Evolutionary conservation across 2,329 filamentous ascomycete genomes (phyloP), one percentile per base, ranked within the genome.

Genomic region (Penicillium sp.): DNA sequence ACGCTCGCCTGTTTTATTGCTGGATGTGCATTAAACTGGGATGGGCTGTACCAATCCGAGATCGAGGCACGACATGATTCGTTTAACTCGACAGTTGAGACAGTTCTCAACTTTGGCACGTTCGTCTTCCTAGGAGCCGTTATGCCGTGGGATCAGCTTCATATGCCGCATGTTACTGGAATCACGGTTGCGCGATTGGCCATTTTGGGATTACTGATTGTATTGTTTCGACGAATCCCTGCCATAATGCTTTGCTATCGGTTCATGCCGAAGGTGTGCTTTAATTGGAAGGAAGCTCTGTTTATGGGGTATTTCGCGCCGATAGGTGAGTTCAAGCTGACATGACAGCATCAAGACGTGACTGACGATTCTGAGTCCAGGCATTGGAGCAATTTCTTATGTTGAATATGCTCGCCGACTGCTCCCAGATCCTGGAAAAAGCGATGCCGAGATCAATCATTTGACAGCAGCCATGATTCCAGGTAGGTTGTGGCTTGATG

Each of bases 1-100:
- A 80, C 86, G 0, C 77, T 88, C 3, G 84, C 85, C 3, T 88
- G 84, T 67, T 87, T 87, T 58, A 78, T 84, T 2, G 85, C 86
- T 0, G 86, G 86, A 6, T 83, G 80, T 65, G 79, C 80, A 12
- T 73, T 88, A 48, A 88, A 87, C 71, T 88, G 86, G 86, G 83
- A 87, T 57, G 85, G 86, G 3, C 68, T 79, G n/a, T 88, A 83
- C 64, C 81, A 86, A 2, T 76, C 76, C 4, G 85, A 88, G 69
- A 79, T 82, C 0, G 78, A 85, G 58, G 73, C 78, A 8, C 80
- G 84, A 8, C 84, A 86, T 65, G 86, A 88, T 58, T 84, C 86
- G 49, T 84, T 88, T 64, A 88, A 88, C 68, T 78, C 80, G 2
- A 81, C 80, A 39, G 77, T 88, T 12, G 84, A 87, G 54, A 81